A percentile compares a stretch with the other conserved stretches of the same genome.
Evolutionary conservation across 2,329 filamentous ascomycete genomes (phyloP).

Genomic region (Decorospora gaudefroyi): DNA sequence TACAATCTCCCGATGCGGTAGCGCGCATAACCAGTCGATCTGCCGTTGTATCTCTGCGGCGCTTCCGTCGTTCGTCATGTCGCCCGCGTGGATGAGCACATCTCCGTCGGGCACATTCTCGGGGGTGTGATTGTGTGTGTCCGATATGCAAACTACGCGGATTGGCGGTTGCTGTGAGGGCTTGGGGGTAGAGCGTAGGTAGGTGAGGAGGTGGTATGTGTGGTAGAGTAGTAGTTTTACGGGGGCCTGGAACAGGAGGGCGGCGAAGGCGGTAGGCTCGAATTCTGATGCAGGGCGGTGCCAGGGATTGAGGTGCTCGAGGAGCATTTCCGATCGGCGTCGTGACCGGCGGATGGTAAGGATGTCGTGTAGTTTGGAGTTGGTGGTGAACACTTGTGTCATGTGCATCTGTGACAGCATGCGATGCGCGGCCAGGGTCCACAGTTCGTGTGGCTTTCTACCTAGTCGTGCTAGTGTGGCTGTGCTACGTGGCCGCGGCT

Average conservation of each 20-base stretch:
- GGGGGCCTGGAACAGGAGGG: slow-evolving; percentile 69
- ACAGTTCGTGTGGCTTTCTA: slow-evolving; percentile 7
- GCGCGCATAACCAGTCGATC: slow-evolving; percentile 75
- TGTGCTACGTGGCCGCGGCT: slow-evolving; percentile 10
- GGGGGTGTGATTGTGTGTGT: slow-evolving; percentile 74
- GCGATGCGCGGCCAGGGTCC: slow-evolving; percentile 7
- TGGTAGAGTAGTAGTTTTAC: slow-evolving; percentile 65
- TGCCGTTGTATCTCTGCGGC: slow-evolving; percentile 76
- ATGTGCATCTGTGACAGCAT: slow-evolving; percentile 6
- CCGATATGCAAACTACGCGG: slow-evolving; percentile 83
- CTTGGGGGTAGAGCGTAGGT: slow-evolving; percentile 67
- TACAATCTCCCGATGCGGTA: slow-evolving; percentile 80
- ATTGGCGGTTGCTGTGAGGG: slow-evolving; percentile 64
- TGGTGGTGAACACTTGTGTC: slow-evolving; percentile 7
- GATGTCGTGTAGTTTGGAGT: slow-evolving; percentile 3
- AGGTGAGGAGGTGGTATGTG: slow-evolving; percentile 67
- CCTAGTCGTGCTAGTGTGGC: no score
- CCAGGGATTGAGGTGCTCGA: slow-evolving; percentile 36
- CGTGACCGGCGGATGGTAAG: slow-evolving; percentile 2
- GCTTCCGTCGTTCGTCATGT: slow-evolving; percentile 76
- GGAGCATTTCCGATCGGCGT: slow-evolving; percentile 30
- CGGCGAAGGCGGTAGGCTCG: slow-evolving; percentile 58
- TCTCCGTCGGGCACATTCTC: slow-evolving; percentile 73
- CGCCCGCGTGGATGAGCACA: slow-evolving; percentile 86
- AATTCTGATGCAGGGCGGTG: slow-evolving; percentile 40